Evolutionary conservation across 2,329 filamentous ascomycete genomes (phyloP), one percentile per base, ranked within the genome.

Genomic region (Penicillium sumatraense): DNA sequence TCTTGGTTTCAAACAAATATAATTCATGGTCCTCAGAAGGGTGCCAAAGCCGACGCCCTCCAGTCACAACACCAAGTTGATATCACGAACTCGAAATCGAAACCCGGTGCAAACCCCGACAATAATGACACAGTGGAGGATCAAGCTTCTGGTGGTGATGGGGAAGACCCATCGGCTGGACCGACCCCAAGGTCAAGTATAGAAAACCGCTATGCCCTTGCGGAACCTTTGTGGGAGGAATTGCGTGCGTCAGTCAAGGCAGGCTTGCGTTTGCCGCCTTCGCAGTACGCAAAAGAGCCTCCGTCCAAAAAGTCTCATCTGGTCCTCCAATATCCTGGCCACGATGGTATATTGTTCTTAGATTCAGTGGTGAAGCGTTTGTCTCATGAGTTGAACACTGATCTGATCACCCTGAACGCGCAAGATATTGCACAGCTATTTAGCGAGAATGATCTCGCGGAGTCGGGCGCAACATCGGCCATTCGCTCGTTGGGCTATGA

Each of bases 341-440:
- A 82, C 38, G 81, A 83, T 44, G 82, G 78, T 35, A 83, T 80
- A 52, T 69, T 72, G 44, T 80, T 83, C 58, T 72, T 90, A 31
- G 81, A 87, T 59, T 73, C 77, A 3, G 76, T 90, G n/a, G 83
- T 93, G 2, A 80, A 84, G 56, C 81, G 84, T 48, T 76, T 89
- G 40, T 89, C 89, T 0, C 75, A 77, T 11, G 80, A 85, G 29
- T 75, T 89, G 76, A 63, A 69, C 11, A 68, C 74, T 24, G 73
- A 78, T 58, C 49, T 79, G 49, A 67, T 78, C 41, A 77, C 72
- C 1, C 66, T 80, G 42, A 75, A 78, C 60, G 76, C 76, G 14
- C 76, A 78, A 57, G 78, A 80, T 62, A 78, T 79, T 54, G 74
- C 75, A 23, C 72, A 78, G 57, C 59, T 79, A 10, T 76, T 75